Conservation (phyloP, 306 rosid species). For the Quercus agrifolia region DNA sequence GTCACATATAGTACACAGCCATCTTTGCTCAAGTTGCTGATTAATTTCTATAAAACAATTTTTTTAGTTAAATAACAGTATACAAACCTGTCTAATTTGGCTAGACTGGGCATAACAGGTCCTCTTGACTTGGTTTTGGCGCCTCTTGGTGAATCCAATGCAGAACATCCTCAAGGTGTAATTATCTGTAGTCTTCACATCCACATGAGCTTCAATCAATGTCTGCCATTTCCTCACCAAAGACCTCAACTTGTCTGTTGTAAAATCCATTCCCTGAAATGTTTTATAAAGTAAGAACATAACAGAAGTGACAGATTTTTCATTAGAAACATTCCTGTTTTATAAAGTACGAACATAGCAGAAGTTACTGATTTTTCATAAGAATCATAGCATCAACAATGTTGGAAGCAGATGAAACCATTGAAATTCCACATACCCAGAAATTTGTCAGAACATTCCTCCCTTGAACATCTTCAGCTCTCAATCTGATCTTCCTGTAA, state of each 20-base stretch:
- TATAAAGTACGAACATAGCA: background rate
- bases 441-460: conserved; percentile 84
- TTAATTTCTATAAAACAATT: background rate
- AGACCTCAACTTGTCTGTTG: conserved; percentile 89
- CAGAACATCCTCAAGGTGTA: conserved; percentile 86
- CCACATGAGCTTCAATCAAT: conserved; percentile 86
- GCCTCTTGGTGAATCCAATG: conserved; percentile 86
- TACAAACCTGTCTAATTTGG: conserved; percentile 72
- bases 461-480: conserved; percentile 96
- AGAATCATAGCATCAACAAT: background rate
- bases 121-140: conserved; percentile 84
- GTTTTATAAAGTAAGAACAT: background rate
- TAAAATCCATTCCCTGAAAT: conserved; percentile 79
- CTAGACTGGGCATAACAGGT: conserved; percentile 94
- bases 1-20: background rate
- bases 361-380: background rate
- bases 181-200: conserved; percentile 86
- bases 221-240: conserved; percentile 91
- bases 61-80: background rate
- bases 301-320: background rate
- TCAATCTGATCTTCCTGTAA: conserved; percentile 88
- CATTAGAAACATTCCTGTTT: conserved; percentile 45
- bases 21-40: background rate
- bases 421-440: conserved; percentile 52
- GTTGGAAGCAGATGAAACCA: background rate